These are phyloP conservation scores for Calonectria pseudoreteaudii DNA, from an alignment of 2,329 filamentous ascomycete genomes.

Conservation along the genomic window DNA sequence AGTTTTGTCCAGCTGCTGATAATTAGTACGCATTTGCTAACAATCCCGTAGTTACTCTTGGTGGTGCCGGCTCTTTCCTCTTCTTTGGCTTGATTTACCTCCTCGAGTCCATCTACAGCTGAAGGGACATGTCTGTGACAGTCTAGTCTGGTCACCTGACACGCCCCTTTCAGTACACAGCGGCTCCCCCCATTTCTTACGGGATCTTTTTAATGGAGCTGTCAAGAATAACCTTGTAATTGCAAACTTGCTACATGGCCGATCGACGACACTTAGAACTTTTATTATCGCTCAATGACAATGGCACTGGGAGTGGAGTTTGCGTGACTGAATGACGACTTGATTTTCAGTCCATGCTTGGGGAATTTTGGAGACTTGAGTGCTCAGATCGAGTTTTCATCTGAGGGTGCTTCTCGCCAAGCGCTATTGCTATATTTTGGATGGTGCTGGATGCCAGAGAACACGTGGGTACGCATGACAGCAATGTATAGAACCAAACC, in stretches of 20 bases:
- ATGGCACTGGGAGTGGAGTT: neutral
- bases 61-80: conserved; percentile 90
- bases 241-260: conserved; percentile 3
- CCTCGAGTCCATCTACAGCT: conserved; percentile 78
- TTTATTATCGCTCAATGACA: conserved; percentile 11
- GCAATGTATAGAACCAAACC: neutral
- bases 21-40: conserved; percentile 34
- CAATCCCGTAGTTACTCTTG: conserved; percentile 79
- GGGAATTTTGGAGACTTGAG: neutral
- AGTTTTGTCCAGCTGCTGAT: conserved; percentile 59
- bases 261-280: conserved; percentile 6
- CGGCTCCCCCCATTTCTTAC: conserved; percentile 19
- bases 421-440: neutral
- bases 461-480: neutral
- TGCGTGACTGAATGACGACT: neutral
- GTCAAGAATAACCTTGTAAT: conserved; percentile 3
- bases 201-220: neutral
- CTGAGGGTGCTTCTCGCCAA: neutral
- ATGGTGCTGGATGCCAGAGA: neutral
- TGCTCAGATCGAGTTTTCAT: neutral
- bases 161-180: conserved; percentile 24
- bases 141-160: conserved; percentile 12
- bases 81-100: conserved; percentile 93
- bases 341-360: neutral
- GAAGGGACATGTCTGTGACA: conserved; percentile 25